A percentile compares a stretch with the other conserved stretches of the same genome.
Evolutionary conservation across 2,329 filamentous ascomycete genomes (phyloP).

Genomic region (Aspergillus ruber): DNA sequence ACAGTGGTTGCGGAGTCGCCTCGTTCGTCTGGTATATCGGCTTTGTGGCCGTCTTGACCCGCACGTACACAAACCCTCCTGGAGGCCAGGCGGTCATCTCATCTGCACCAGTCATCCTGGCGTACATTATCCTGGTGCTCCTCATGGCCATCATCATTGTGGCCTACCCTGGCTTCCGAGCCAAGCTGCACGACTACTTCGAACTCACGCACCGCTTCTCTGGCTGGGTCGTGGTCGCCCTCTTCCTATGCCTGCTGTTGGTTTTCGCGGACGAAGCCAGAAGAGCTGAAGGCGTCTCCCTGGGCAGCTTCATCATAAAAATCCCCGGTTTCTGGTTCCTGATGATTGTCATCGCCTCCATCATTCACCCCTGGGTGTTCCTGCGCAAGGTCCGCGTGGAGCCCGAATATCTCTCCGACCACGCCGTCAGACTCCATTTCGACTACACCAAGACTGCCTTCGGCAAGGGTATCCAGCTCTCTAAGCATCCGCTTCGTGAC

Average conservation of each 20-base stretch:
- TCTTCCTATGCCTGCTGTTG: slow-evolving; percentile 61
- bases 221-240: slow-evolving; percentile 60
- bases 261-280: slow-evolving; percentile 46
- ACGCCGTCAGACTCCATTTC: slow-evolving; percentile 67
- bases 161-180: slow-evolving; percentile 59
- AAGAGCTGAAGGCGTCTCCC: slow-evolving; percentile 23
- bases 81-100: slow-evolving; percentile 16
- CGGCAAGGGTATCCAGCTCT: slow-evolving; percentile 54
- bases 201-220: slow-evolving; percentile 66
- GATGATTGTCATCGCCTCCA: slow-evolving; percentile 54
- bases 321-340: slow-evolving; percentile 63
- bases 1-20: slow-evolving; percentile 47
- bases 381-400: slow-evolving; percentile 62
- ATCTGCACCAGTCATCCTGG: slow-evolving; percentile 45
- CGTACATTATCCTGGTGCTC: slow-evolving; percentile 53
- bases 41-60: slow-evolving; percentile 30
- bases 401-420: slow-evolving; percentile 61
- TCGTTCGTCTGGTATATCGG: slow-evolving; percentile 43
- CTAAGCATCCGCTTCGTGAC: slow-evolving; percentile 58
- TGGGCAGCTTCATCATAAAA: slow-evolving; percentile 37
- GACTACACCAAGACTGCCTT: slow-evolving; percentile 55
- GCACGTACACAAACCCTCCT: slow-evolving; percentile 23
- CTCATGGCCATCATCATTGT: slow-evolving; percentile 55
- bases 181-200: slow-evolving; percentile 60
- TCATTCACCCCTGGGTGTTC: slow-evolving; percentile 67